phyloP scores from a whole-genome alignment of 768 basidiomycete species.

The Dentipellis fragilis region DNA sequence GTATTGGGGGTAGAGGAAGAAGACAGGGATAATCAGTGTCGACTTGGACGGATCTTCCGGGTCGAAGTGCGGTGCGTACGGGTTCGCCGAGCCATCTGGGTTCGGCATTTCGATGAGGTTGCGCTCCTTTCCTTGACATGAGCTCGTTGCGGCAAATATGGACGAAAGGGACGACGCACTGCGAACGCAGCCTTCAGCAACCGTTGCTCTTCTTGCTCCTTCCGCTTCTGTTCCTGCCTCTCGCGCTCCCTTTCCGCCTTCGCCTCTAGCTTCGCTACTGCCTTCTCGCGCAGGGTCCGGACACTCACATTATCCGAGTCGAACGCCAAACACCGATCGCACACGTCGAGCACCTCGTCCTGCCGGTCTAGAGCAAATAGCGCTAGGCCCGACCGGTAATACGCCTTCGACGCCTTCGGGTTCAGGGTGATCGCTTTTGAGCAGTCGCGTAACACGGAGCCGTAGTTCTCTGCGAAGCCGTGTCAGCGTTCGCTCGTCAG shows the following conservation, averaged over 20 bases:
- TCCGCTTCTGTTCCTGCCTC: constrained; percentile 36
- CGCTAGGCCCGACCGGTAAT: constrained; percentile 76
- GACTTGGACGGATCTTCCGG: constrained; percentile 45
- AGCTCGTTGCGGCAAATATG: not conserved
- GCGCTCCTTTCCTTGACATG: constrained; percentile 42
- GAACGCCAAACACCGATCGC: constrained; percentile 53
- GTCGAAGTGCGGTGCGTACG: constrained; percentile 58
- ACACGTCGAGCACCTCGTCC: constrained; percentile 80
- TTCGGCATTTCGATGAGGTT: constrained; percentile 53
- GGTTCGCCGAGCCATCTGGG: constrained; percentile 40
- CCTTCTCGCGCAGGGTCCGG: constrained; percentile 36
- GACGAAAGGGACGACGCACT: constrained; percentile 31
- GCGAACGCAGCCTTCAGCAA: constrained; percentile 50
- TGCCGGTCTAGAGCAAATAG: constrained; percentile 62
- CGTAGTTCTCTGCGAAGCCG: constrained; percentile 63
- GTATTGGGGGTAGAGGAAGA: constrained; percentile 90
- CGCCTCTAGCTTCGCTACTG: constrained; percentile 33
- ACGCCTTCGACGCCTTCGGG: constrained; percentile 65
- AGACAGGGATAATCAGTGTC: constrained; percentile 74
- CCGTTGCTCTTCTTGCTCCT: constrained; percentile 41
- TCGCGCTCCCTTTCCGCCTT: constrained; percentile 43
- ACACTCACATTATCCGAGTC: constrained; percentile 51
- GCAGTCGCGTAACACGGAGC: constrained; percentile 78
- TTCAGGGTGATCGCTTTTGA: constrained; percentile 61
- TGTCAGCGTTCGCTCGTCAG: not conserved